Base-by-base conservation (phyloP, 345 rosid genomes). In the Sapria himalayana region DNA sequence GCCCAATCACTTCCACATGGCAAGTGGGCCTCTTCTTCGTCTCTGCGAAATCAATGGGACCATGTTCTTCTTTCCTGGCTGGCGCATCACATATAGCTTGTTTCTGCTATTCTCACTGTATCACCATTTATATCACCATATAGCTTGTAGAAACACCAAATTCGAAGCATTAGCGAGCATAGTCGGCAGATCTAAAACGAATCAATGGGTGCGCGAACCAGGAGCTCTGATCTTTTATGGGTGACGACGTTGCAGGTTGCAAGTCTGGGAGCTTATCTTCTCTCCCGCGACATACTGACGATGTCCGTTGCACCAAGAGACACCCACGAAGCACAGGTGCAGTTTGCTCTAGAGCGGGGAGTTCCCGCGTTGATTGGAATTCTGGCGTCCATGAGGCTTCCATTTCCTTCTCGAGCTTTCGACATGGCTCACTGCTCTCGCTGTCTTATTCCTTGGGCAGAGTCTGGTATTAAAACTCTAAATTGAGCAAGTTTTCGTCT, bases 391-490 rank as follows among this genome's bases (percentile, higher is more conserved):
- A 73, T 73, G 15, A 70, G 97, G 34, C 69, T 76, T 15, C 97
- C 97, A 6, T 81, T 78, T 47, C 97, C 97, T 25, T 61, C 97
- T 1, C 52, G 94, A 53, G 77, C 94, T 35, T 86, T 86, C 29
- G 97, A 86, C 64, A 59, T 86, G 77, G 97, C 94, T 12, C 97
- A 86, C 50, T 86, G 97, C 62, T 86, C 97, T 39, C 89, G 97
- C 16, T 86, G 97, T 51, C 89, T 86, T 44, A 78, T 86, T 36
- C 94, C 94, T 4, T 86, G 97, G 97, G 91, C 72, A 17, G 56
- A 63, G 36, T 49, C 59, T 15, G 89, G 96, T 85, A 64, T 17
- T 1, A 4, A 20, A 17, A 8, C 3, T 20, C 39, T 17, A 15
- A 15, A 33, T 34, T 38, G 9, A n/a, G n/a, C n/a, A n/a, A n/a